Percentiles rank a stretch among this genome's conserved stretches.
Conservation (phyloP, 2,329 filamentous ascomycete species). For the Stagonosporopsis cucurbitacearum region DNA sequence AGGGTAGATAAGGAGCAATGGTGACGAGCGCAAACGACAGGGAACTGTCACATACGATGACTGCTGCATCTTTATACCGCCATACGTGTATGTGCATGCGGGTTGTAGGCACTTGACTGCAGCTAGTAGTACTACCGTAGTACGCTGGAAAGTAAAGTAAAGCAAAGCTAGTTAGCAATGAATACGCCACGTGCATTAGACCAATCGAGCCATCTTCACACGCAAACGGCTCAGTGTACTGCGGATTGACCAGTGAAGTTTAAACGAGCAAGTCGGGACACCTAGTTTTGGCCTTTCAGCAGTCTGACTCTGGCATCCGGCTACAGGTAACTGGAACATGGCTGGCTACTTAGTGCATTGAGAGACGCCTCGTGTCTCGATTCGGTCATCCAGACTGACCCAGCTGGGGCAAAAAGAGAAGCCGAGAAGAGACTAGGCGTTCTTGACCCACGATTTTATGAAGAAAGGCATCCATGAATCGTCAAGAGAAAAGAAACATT, state of each 20-base stretch:
- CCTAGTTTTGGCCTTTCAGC: neutral
- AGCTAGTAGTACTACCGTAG: constrained; percentile 4
- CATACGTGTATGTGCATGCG: neutral
- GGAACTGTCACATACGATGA: neutral
- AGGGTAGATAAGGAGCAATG: neutral
- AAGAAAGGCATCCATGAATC: neutral
- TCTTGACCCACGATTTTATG: neutral
- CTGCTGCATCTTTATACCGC: constrained; percentile 11
- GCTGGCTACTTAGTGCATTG: neutral
- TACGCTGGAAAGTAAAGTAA: neutral
- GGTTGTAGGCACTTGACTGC: neutral
- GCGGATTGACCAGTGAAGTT: neutral
- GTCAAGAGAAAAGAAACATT: neutral
- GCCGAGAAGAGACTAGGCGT: neutral
- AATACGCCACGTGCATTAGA: neutral
- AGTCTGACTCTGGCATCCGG: neutral
- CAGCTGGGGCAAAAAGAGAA: neutral
- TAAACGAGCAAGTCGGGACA: neutral
- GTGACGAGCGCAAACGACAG: neutral
- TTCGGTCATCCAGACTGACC: neutral
- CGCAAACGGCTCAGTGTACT: neutral
- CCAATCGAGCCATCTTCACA: neutral
- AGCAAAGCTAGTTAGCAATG: neutral
- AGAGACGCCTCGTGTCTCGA: neutral
- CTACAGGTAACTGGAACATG: neutral